A percentile compares a stretch with the other conserved stretches of the same genome.
Evolutionary conservation across 352 stramenopile genomes (phyloP).

Genomic region (Globisporangium solare): DNA sequence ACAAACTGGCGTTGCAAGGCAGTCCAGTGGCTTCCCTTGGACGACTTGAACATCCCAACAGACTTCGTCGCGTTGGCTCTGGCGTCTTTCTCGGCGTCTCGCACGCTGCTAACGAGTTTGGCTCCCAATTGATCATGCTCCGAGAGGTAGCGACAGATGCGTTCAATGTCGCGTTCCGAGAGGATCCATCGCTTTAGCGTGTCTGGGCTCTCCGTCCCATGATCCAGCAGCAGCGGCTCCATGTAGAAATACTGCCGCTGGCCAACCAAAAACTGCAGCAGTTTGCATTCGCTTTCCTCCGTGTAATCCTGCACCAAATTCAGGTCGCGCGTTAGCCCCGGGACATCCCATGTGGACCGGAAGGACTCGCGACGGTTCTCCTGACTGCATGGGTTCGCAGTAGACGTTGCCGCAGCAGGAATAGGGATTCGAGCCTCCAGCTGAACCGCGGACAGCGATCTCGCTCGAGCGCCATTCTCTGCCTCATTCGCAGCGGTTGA

Average conservation of each 20-base stretch:
- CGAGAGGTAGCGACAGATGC: slow-evolving; percentile 29
- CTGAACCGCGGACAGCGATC: slow-evolving; percentile 1
- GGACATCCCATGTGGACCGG: slow-evolving; percentile 51
- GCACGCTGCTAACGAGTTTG: slow-evolving; percentile 19
- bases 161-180: slow-evolving; percentile 31
- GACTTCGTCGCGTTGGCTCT: neutral
- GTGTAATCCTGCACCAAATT: slow-evolving; percentile 81
- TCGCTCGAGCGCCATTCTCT: too few species aligned
- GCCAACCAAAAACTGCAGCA: slow-evolving; percentile 53
- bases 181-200: slow-evolving; percentile 32
- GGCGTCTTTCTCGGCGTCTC: neutral
- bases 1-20: slow-evolving; percentile 46
- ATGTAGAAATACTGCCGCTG: slow-evolving; percentile 81
- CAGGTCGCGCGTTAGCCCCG: slow-evolving; percentile 52
- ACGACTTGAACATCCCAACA: slow-evolving; percentile 34
- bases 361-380: slow-evolving; percentile 35
- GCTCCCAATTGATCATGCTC: slow-evolving; percentile 23
- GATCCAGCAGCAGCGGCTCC: slow-evolving; percentile 32
- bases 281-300: slow-evolving; percentile 51
- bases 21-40: slow-evolving; percentile 45
- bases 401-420: neutral
- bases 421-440: neutral
- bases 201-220: slow-evolving; percentile 16
- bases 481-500: too few species aligned
- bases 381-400: neutral